phyloP scores from a whole-genome alignment of 768 basidiomycete species.

The Boletellus emodensis region DNA sequence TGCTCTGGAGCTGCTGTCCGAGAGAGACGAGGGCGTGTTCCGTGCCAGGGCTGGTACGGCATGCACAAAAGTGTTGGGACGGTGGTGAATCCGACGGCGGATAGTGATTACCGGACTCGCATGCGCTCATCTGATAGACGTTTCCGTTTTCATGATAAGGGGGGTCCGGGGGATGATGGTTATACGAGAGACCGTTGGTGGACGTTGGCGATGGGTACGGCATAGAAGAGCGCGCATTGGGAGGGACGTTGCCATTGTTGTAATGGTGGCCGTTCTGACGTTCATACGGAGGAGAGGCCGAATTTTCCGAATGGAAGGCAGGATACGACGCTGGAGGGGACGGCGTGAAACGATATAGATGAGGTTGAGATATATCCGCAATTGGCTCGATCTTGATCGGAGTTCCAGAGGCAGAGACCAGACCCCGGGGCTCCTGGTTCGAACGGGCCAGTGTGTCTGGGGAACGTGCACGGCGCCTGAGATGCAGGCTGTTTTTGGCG shows the following conservation, averaged over 20 bases:
- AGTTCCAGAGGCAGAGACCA: constrained; percentile 45
- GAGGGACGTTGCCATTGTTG: constrained; percentile 28
- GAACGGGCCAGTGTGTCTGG: constrained; percentile 32
- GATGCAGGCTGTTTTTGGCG: constrained; percentile 55
- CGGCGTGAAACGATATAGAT: constrained; percentile 68
- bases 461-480: constrained; percentile 39
- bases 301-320: constrained; percentile 44
- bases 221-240: constrained; percentile 28
- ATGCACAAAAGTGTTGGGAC: constrained; percentile 49
- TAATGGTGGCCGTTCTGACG: constrained; percentile 33
- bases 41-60: constrained; percentile 58
- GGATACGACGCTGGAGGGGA: constrained; percentile 57
- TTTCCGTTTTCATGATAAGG: constrained; percentile 33
- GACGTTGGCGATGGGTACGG: constrained; percentile 34
- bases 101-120: constrained; percentile 31
- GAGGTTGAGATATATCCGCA: constrained; percentile 44
- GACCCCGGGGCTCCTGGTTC: constrained; percentile 37
- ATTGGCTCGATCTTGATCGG: constrained; percentile 67
- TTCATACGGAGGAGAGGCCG: constrained; percentile 35
- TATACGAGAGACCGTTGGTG: constrained; percentile 32
- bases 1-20: constrained; percentile 58
- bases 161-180: constrained; percentile 31
- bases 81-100: constrained; percentile 29
- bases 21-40: constrained; percentile 58
- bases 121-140: constrained; percentile 35